Evolutionary conservation across 768 basidiomycete genomes (phyloP).

Genomic region (Tricholoma sp.): DNA sequence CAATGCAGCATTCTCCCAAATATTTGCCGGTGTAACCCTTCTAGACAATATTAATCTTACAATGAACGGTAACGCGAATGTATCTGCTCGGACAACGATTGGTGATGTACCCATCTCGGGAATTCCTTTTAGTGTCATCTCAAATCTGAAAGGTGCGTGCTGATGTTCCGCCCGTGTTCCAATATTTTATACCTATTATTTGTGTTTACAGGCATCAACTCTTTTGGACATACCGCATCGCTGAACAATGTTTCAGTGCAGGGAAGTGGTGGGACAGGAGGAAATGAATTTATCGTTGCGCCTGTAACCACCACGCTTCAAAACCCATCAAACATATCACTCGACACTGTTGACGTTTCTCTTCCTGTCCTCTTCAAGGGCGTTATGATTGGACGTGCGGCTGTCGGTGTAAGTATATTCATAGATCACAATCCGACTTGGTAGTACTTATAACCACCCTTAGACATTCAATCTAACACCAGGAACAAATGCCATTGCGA

Average conservation of each 20-base stretch:
- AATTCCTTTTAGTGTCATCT: slow-evolving; percentile 58
- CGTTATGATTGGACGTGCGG: slow-evolving; percentile 53
- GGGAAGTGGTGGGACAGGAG: slow-evolving; percentile 63
- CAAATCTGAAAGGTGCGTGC: slow-evolving; percentile 44
- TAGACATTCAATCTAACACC: slow-evolving; percentile 56
- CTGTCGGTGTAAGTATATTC: slow-evolving; percentile 42
- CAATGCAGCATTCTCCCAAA: slow-evolving; percentile 44
- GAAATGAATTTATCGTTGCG: slow-evolving; percentile 50
- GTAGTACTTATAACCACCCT: not conserved
- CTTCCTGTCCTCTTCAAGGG: slow-evolving; percentile 56
- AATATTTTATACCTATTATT: not conserved
- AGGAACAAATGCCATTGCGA: slow-evolving; percentile 44
- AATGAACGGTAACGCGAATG: slow-evolving; percentile 53
- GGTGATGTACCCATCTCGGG: slow-evolving; percentile 63
- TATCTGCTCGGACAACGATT: slow-evolving; percentile 55
- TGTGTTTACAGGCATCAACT: slow-evolving; percentile 43
- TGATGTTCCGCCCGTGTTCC: not conserved
- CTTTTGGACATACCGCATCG: slow-evolving; percentile 48
- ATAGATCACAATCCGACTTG: not conserved
- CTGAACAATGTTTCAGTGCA: slow-evolving; percentile 55
- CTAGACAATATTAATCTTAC: slow-evolving; percentile 36
- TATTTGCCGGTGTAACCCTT: slow-evolving; percentile 60
- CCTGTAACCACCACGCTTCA: slow-evolving; percentile 54
- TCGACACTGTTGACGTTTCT: slow-evolving; percentile 51
- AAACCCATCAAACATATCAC: slow-evolving; percentile 66